A percentile compares a stretch with the other conserved stretches of the same genome.
These are phyloP conservation scores for Schizonepeta tenuifolia DNA, from an alignment of 257 asterid species.

Conservation along the genomic window DNA sequence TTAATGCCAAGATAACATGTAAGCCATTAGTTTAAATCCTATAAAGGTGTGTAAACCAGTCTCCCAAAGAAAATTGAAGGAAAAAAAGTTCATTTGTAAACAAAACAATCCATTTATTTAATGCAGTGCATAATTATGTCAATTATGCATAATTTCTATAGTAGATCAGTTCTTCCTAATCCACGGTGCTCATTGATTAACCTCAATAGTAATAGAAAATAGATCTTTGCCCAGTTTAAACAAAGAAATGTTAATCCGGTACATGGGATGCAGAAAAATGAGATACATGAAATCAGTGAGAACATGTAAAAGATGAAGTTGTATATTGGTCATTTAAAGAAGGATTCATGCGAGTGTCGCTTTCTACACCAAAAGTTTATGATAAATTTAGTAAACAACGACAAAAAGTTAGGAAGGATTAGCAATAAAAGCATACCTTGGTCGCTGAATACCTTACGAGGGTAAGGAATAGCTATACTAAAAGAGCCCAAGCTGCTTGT, in stretches of 20 bases:
- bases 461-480: slow-evolving; percentile 87
- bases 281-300: not conserved
- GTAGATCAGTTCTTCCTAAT: slow-evolving; percentile 25
- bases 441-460: slow-evolving; percentile 81
- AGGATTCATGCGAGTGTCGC: not conserved
- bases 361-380: slow-evolving; percentile 2
- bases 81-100: not conserved
- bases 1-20: not conserved
- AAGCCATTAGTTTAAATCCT: not conserved
- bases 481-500: slow-evolving; percentile 63
- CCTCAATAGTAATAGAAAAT: not conserved
- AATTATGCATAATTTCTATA: not conserved
- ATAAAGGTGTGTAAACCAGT: not conserved
- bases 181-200: not conserved
- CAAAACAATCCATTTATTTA: not conserved
- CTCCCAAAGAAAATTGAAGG: not conserved
- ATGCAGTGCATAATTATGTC: slow-evolving; percentile 16
- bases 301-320: not conserved
- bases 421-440: slow-evolving; percentile 62
- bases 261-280: slow-evolving; percentile 12
- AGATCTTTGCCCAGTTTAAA: slow-evolving; percentile 17
- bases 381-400: slow-evolving; percentile 14
- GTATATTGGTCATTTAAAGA: not conserved
- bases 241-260: not conserved
- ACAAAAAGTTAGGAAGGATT: not conserved